phyloP scores from a whole-genome alignment of 805 yeast genomes.

The Komagataella ulmi region DNA sequence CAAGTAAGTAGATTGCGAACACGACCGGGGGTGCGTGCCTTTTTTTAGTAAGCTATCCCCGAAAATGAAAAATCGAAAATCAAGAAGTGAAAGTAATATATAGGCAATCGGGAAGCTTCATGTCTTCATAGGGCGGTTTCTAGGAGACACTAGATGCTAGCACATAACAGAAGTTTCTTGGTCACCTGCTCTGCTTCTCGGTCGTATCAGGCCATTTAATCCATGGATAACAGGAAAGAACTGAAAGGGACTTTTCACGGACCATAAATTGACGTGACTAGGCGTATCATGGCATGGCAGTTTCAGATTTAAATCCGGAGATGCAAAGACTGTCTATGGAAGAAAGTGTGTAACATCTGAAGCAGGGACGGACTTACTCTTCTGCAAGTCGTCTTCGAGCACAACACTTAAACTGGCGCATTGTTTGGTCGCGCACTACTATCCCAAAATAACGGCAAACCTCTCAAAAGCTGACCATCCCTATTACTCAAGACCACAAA shows the following conservation, averaged over 20 bases:
- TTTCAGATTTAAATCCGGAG: too few species aligned
- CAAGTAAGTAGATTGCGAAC: background rate
- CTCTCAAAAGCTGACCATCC: background rate
- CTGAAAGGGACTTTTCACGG: too few species aligned
- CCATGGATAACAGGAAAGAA: too few species aligned
- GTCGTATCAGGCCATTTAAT: too few species aligned
- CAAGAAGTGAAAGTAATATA: background rate
- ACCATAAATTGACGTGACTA: too few species aligned
- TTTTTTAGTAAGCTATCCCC: background rate
- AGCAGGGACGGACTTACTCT: background rate
- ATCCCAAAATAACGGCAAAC: background rate
- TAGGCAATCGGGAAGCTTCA: background rate
- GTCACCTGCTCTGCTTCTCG: too few species aligned
- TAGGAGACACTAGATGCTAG: too few species aligned
- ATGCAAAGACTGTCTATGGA: too few species aligned
- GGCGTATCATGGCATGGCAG: too few species aligned
- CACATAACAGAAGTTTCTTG: too few species aligned
- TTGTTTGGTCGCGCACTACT: background rate
- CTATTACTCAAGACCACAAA: background rate
- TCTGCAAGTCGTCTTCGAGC: background rate
- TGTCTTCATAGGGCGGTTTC: too few species aligned
- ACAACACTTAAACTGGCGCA: background rate
- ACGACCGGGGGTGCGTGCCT: background rate
- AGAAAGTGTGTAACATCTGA: too few species aligned
- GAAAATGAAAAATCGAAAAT: background rate